Evolutionary conservation across 495 filamentous ascomycete species (phyloP), one percentile per base, ranked within the genome.

Genomic region (Immersiella caudata): DNA sequence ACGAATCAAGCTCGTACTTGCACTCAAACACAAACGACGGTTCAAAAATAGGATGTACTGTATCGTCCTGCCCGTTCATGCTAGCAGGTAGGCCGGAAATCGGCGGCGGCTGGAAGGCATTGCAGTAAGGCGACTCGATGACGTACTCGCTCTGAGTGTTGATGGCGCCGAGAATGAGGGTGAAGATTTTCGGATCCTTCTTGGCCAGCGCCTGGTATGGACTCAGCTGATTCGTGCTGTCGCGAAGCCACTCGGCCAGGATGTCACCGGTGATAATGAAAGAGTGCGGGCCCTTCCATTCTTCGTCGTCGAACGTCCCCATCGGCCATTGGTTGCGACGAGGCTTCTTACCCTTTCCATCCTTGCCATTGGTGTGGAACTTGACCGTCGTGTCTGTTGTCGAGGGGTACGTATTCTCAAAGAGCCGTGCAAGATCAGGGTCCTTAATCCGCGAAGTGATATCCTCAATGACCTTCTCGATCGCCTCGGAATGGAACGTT

Each of bases 191-290:
- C 60, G 85, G 83, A 74, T 98, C 95, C 67, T 91, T 89, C 67
- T 87, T 89, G 0, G 94, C 93, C 21, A 99, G 82, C 0, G 82
- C 75, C 71, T 97, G 95, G 73, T 99, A 99, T 55, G 94, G 93
- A 5, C 87, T 85, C 18, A 99, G 78, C 75, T 99, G 95, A 79
- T 98, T 98, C 11, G 96, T 97, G 51, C 94, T 97, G 79, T 99
- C 95, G 59, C 95, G 90, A 52, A 99, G 80, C 95, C 95, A 99
- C 79, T 98, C 95, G 6, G 95, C 95, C 72, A 97, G 90, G 75
- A 99, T 99, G 73, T 99, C 95, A n/a, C 94, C 94, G 0, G 95
- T 99, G 56, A 99, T 96, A 68, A 99, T 91, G 77, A 99, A 99
- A 40, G 89, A 93, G 76, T 98, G 94, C 1, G 90, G 78, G 0